phyloP scores from a whole-genome alignment of 805 yeast genomes.

The Torulaspora indica region DNA sequence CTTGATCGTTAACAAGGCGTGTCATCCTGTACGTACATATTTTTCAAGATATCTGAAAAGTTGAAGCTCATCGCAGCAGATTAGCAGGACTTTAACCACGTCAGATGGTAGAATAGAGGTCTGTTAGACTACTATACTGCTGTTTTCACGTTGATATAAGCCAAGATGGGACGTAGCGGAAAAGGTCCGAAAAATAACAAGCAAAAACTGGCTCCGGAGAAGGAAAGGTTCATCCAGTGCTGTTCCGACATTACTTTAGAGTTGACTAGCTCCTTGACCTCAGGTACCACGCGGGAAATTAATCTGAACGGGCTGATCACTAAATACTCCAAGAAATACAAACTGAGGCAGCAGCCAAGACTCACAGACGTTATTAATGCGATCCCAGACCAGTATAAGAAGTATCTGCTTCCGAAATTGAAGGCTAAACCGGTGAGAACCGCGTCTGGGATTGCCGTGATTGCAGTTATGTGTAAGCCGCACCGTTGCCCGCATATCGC shows the following conservation, averaged over 20 bases:
- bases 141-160: background rate
- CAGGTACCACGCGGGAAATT: conserved; percentile 45
- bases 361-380: conserved; percentile 91
- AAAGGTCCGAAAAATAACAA: conserved; percentile 42
- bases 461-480: conserved; percentile 98
- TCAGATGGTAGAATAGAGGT: background rate
- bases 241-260: conserved; percentile 89
- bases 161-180: conserved; percentile 35
- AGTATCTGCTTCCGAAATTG: conserved; percentile 82
- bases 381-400: conserved; percentile 93
- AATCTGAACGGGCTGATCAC: conserved; percentile 88
- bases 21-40: conserved; percentile 1
- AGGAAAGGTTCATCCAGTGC: conserved; percentile 86
- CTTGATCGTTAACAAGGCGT: background rate
- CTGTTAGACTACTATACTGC: background rate
- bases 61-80: conserved; percentile 8
- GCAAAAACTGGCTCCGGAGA: conserved; percentile 79
- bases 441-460: conserved; percentile 98
- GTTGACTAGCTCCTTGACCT: conserved; percentile 69
- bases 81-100: no score
- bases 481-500: conserved; percentile 99
- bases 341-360: conserved; percentile 86
- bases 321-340: conserved; percentile 82
- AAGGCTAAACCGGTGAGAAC: conserved; percentile 99
- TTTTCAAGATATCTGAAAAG: conserved; percentile 1